Evolutionary conservation across 345 rosid genomes (phyloP), one percentile per base, ranked within the genome.

Genomic region (Bruguiera sexangula): DNA sequence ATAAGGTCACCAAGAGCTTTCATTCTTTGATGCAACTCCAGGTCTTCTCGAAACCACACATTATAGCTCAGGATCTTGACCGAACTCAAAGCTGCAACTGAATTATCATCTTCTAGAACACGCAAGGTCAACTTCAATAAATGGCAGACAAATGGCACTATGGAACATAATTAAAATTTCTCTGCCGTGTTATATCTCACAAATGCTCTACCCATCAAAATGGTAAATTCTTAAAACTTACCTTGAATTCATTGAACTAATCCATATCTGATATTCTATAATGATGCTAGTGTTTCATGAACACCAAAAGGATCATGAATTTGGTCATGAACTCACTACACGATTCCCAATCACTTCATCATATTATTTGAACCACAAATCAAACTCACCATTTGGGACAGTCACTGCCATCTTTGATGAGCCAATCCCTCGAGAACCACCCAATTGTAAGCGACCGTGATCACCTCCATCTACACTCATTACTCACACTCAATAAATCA

Each of bases 21-120:
- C 96, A 92, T 92, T 80, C 99, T 85, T 60, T 57, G 70, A 69
- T 78, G 81, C 81, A 95, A 29, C 82, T 92, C 99, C 76, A 95
- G 72, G 76, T 92, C 97, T 73, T 92, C 97, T 50, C 96, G 85
- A 65, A 95, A 95, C 99, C 99, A 95, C 67, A 95, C 92, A 87
- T 95, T 95, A 81, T 95, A 95, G 82, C 79, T 95, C 86, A 95
- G 78, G 51, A 95, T 76, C 85, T 95, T 92, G 69, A 90, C 62
- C 30, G 92, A 62, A 76, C 69, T 46, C 10, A 62, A 50, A 73
- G 53, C 65, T 46, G 79, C 32, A 62, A 73, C 70, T 73, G 89
- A 81, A 63, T 53, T 58, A 63, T 75, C 67, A 61, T 78, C 82
- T 61, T 65, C 87, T 81, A 80, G 67, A 64, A 76, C 67, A 75